These are phyloP conservation scores for Aspergillus niger DNA, from an alignment of 2,329 filamentous ascomycete genomes.

Conservation along the genomic window DNA sequence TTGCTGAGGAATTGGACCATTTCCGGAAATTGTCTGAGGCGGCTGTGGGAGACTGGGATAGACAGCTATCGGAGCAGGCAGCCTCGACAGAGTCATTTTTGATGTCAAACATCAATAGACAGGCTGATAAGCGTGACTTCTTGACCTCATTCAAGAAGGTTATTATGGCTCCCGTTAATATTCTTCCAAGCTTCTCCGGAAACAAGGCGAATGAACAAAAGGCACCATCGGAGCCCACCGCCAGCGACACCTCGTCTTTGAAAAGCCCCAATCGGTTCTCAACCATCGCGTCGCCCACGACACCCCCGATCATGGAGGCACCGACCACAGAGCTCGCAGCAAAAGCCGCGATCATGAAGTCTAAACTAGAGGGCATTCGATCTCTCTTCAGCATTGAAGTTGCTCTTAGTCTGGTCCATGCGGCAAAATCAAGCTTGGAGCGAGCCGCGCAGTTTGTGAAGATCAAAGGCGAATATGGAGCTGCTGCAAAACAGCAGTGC, in stretches of 20 bases:
- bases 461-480: constrained; percentile 76
- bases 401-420: constrained; percentile 83
- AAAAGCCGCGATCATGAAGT: constrained; percentile 97
- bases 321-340: constrained; percentile 91
- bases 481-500: constrained; percentile 84
- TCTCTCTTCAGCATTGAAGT: constrained; percentile 96
- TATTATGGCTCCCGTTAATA: constrained; percentile 97
- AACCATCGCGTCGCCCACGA: constrained; percentile 37
- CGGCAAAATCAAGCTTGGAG: constrained; percentile 84
- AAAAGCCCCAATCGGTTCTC: constrained; percentile 42
- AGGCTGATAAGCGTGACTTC: constrained; percentile 96
- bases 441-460: constrained; percentile 79
- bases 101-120: constrained; percentile 92
- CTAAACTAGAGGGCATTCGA: constrained; percentile 88
- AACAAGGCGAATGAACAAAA: constrained; percentile 55
- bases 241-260: constrained; percentile 21
- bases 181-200: constrained; percentile 70
- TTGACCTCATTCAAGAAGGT: constrained; percentile 96
- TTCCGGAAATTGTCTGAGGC: constrained; percentile 76
- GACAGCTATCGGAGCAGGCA: constrained; percentile 86
- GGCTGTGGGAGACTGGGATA: constrained; percentile 85
- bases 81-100: constrained; percentile 89
- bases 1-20: constrained; percentile 85
- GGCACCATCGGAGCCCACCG: constrained; percentile 18
- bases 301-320: constrained; percentile 58